Evolutionary conservation across 192 early-diverging fungal genomes (phyloP), one percentile per base, ranked within the genome.

Genomic region (Oehlia diaphana): DNA sequence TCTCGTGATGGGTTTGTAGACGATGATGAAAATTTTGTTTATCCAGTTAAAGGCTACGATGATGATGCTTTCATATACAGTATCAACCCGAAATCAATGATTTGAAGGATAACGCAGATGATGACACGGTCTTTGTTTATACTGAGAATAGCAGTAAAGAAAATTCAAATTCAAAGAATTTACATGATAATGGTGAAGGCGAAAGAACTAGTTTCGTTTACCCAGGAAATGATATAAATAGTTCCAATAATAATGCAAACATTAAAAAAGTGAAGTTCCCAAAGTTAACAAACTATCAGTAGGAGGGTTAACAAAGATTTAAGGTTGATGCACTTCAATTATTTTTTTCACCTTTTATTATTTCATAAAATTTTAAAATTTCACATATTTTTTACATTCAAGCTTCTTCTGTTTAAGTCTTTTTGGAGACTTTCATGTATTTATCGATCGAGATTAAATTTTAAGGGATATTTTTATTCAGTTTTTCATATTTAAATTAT

Each of bases 1-100:
- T 4, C 37, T 37, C 37, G 3, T 3, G 37, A 37, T 37, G 37
- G 37, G 2, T 37, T 37, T n/a, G n/a, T 19, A 21, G 69, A 47
- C 44, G 69, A 71, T 71, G 69, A 71, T 19, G 35, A 42, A 7
- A 4, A 10, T 26, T 71, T 71, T 71, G 4, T 76, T 9, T 68
- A 67, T 39, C 80, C 81, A 12, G 79, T 39, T 66, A 70, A 80
- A 10, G 39, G 79, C 10, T 78, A 80, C 8, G 76, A 78, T 1
- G 68, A 63, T 6, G 70, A 63, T 49, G 63, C 33, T 35, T 42
- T 74, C 6, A 49, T 65, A 23, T 65, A n/a, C n/a, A n/a, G n/a
- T n/a, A 58, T 62, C 13, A 4, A 37, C 2, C 2, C 26, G 23
- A 58, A 2, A 31, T 31, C 16, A 21, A 19, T 58, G 16, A 58